Evolutionary conservation across 164 flowering plant genomes (phyloP), one percentile per base, ranked within the genome.

Genomic region (Liriodendron chinense): DNA sequence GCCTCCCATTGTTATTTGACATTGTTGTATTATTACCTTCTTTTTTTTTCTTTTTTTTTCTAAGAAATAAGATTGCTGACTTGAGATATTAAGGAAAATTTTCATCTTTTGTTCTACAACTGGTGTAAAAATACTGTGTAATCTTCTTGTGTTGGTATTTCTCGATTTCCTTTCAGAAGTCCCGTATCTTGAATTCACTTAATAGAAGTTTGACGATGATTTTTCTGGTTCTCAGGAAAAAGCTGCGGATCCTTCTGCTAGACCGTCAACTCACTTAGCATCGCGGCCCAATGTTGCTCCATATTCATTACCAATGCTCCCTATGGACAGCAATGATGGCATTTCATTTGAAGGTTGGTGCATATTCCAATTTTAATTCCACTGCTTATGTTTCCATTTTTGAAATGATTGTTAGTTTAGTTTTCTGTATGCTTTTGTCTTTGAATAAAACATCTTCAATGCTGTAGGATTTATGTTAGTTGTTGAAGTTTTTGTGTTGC

Each of bases 251-350:
- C 77, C 91, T 69, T 82, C 89, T 56, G 78, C 83, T 69, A 90
- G 83, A 82, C 69, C 92, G 21, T 64, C 80, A 69, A 75, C 89
- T 71, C 89, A 85, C 53, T 75, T 85, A 53, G 81, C 88, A 43
- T 73, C 83, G n/a, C 87, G 90, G n/a, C 83, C 90, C 23, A 88
- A 78, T 79, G 90, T 83, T 68, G 85, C 89, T 75, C 80, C 89
- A 26, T 91, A 86, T 83, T 79, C 88, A 72, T 68, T 82, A 50
- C 94, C 90, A 43, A 71, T 86, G 82, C 80, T 87, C 62, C 78
- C 89, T 43, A 72, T 86, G 84, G 93, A 89, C 79, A 89, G 81
- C 74, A 93, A 89, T 80, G 96, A 91, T 80, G 93, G 88, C 72
- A 86, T 94, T 76, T 85, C 94, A 21, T 89, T 71, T 75, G 81